Base-by-base conservation (phyloP, 345 rosid species). In the Hirschfeldia incana region DNA sequence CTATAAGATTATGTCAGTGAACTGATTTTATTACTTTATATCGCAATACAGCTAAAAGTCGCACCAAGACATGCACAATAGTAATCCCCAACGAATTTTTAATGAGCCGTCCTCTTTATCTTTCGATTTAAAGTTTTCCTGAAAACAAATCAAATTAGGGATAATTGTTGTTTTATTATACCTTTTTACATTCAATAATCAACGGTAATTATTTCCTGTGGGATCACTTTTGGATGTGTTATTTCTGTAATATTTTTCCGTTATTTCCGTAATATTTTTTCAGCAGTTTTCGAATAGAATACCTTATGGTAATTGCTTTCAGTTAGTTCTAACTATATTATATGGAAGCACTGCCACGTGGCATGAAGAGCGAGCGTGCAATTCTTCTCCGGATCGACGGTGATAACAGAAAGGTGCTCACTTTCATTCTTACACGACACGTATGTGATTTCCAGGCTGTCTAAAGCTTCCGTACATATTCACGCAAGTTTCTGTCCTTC, bases 341-440 rank as follows among this genome's bases (percentile, higher is more conserved):
- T 61, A 29, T 28, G 6, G 12, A 1, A 28, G 8, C 21, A 2
- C 30, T 26, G 62, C 74, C 57, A 77, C 63, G 34, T 66, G 68
- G 77, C 4, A 28, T 10, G 4, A 12, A 27, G 27, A 6, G 26
- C 29, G 68, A 58, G 78, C 69, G 69, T 57, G 78, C 13, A 34
- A 69, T 17, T 67, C 57, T 60, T 33, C 63, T 74, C 57, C 16
- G 27, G 11, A n/a, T 60, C 69, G 66, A 58, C 59, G 62, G 60
- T 27, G 73, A 32, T 51, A 49, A 11, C 1, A 26, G 65, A 69
- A 33, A 60, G 55, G 58, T 63, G 1, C 61, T 29, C 62, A 74
- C 79, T 80, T 69, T 55, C 79, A 80, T 80, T 70, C 8, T 74
- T 61, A 8, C 51, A 62, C 60, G 71, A 69, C 83, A 74, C 83